Evolutionary conservation across 257 asterid species (phyloP).

Genomic region (Salvia hispanica): DNA sequence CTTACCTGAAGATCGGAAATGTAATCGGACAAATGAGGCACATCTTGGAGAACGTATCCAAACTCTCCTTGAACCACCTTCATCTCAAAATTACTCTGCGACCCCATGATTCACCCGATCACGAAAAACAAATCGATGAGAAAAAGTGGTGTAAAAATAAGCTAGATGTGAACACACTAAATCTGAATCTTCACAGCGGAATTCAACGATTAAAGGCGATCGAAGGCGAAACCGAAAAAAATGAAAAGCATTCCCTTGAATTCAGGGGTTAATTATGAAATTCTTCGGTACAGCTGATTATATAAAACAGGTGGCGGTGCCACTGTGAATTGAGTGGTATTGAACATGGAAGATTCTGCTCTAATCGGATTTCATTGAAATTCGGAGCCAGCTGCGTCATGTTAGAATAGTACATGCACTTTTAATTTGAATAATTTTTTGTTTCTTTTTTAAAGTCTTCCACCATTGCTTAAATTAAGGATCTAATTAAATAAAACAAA

Average conservation of each 20-base stretch:
- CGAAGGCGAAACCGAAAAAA: neutral
- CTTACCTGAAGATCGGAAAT: conserved; percentile 70
- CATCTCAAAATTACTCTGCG: conserved; percentile 51
- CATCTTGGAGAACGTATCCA: conserved; percentile 89
- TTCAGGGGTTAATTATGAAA: conserved; percentile 21
- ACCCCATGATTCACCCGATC: conserved; percentile 27
- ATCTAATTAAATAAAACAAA: too few relatives aligned
- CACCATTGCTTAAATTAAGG: too few relatives aligned
- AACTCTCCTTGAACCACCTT: conserved; percentile 63
- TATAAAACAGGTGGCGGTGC: conserved; percentile 38
- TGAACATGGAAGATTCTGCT: too few relatives aligned
- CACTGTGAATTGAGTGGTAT: neutral
- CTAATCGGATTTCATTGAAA: too few relatives aligned
- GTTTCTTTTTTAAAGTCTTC: too few relatives aligned
- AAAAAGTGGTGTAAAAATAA: neutral
- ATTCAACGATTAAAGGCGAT: neutral
- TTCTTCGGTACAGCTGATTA: neutral
- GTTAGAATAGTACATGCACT: too few relatives aligned
- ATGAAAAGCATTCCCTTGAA: conserved; percentile 20
- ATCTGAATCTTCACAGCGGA: neutral
- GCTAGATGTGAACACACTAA: neutral
- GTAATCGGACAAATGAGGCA: conserved; percentile 87
- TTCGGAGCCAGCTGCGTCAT: too few relatives aligned
- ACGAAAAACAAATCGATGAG: conserved; percentile 15
- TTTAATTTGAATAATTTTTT: too few relatives aligned